Evolutionary conservation across 805 yeast species (phyloP).

Genomic region (Pichia manshurica): DNA sequence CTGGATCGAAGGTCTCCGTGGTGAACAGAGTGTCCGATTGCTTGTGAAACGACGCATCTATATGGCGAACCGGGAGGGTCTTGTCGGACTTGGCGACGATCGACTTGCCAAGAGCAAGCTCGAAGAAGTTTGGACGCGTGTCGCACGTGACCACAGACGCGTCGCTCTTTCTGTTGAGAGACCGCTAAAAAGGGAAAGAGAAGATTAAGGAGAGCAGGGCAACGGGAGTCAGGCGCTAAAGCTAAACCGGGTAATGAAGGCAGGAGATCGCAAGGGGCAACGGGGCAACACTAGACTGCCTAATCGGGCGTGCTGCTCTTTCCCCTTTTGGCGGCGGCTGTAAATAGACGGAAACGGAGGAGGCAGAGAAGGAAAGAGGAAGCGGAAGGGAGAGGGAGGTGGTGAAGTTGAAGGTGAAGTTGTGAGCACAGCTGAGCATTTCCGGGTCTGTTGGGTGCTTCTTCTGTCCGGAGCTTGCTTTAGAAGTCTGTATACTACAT

Average conservation of each 20-base stretch:
- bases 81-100: constrained; percentile 56
- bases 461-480: no score
- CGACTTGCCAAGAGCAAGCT: constrained; percentile 59
- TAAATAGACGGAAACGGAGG: neutral
- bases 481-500: no score
- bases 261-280: no score
- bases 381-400: neutral
- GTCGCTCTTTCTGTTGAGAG: neutral
- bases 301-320: neutral
- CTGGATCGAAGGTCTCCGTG: constrained; percentile 22
- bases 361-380: constrained; percentile 2
- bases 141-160: neutral
- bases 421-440: neutral
- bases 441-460: no score
- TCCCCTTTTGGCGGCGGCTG: neutral
- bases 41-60: constrained; percentile 71
- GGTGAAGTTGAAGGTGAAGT: neutral
- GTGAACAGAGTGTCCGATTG: constrained; percentile 39
- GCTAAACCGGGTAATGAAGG: neutral
- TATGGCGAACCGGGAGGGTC: constrained; percentile 73
- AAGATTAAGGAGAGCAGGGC: neutral
- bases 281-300: neutral
- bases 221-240: neutral
- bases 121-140: constrained; percentile 31
- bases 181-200: neutral